Evolutionary conservation across 345 rosid genomes (phyloP), one percentile per base, ranked within the genome.

Genomic region (Eutrema heterophyllum): DNA sequence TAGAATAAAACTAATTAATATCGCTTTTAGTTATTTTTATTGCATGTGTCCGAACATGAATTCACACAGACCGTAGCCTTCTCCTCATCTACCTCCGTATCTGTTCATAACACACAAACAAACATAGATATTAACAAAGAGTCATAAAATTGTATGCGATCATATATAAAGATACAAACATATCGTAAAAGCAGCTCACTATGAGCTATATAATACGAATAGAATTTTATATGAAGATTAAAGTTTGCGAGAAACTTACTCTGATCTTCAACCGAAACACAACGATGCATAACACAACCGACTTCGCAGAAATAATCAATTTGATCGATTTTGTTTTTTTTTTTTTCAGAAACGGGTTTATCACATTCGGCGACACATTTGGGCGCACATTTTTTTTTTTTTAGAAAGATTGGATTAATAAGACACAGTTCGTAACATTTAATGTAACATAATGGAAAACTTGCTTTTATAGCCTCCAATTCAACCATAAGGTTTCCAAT

Each of bases 21-120:
- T 16, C 13, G 11, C 8, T 18, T 64, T 64, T 46, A 46, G 0
- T 46, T 64, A 0, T 7, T 48, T 16, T 4, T 46, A 11, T 16
- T 21, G 36, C 70, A 66, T 8, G 38, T 9, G 32, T 51, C 11
- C n/a, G 24, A 67, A 51, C 71, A 67, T 36, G 71, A 67, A 14
- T 67, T 39, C 44, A 26, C 50, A 39, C 71, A 67, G 2, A 0
- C 13, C 6, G n/a, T 2, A 52, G n/a, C n/a, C 7, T n/a, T 52
- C 30, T 67, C 1, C 58, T 4, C 56, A 35, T 35, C 70, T 16
- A 13, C 21, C 2, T 33, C 0, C 26, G 6, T 67, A 51, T n/a
- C 48, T 38, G 59, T 67, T 15, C 38, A 52, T 52, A 39, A 33
- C 32, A 64, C 32, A 48, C 7, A 16, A 21, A 35, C 68, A 36